phyloP scores from a whole-genome alignment of 495 filamentous ascomycete species.

The Penicillium roqueforti region DNA sequence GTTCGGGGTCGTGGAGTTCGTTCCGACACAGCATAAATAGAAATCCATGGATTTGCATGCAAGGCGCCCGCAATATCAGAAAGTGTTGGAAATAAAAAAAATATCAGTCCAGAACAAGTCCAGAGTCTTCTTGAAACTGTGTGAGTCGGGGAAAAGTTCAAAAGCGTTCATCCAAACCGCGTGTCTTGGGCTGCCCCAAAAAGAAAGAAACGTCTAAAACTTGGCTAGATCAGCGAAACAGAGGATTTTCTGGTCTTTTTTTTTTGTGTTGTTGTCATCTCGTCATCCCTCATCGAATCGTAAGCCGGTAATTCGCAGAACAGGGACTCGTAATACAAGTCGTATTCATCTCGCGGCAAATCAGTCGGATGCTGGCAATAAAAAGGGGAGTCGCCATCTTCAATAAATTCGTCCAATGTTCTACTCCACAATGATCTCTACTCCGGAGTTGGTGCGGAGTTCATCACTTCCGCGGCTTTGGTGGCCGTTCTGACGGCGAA shows the following conservation, averaged over 20 bases:
- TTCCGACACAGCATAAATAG: conserved; percentile 26
- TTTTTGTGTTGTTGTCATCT: conserved; percentile 47
- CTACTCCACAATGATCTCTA: conserved; percentile 56
- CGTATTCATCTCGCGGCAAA: conserved; percentile 47
- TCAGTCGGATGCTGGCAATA: conserved; percentile 40
- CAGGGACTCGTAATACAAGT: conserved; percentile 48
- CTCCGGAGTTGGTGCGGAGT: conserved; percentile 53
- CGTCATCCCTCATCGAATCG: conserved; percentile 57
- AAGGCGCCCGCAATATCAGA: conserved; percentile 39
- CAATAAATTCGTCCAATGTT: conserved; percentile 27
- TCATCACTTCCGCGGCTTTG: conserved; percentile 77
- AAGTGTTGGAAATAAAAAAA: conserved; percentile 20
- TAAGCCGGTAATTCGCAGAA: conserved; percentile 47
- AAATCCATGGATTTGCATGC: conserved; percentile 36
- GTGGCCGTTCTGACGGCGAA: conserved; percentile 77
- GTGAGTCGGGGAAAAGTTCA: conserved; percentile 10
- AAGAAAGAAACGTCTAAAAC: conserved; percentile 46
- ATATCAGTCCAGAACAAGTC: conserved; percentile 17
- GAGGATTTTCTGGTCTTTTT: conserved; percentile 38
- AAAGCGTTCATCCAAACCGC: conserved; percentile 32
- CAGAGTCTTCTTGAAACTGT: conserved; percentile 13
- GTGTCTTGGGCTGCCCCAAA: conserved; percentile 48
- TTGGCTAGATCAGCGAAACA: conserved; percentile 46
- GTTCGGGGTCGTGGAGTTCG: conserved; percentile 20
- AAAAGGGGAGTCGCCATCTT: conserved; percentile 25